phyloP scores from a whole-genome alignment of 768 basidiomycete genomes.

The Suillus lakei region DNA sequence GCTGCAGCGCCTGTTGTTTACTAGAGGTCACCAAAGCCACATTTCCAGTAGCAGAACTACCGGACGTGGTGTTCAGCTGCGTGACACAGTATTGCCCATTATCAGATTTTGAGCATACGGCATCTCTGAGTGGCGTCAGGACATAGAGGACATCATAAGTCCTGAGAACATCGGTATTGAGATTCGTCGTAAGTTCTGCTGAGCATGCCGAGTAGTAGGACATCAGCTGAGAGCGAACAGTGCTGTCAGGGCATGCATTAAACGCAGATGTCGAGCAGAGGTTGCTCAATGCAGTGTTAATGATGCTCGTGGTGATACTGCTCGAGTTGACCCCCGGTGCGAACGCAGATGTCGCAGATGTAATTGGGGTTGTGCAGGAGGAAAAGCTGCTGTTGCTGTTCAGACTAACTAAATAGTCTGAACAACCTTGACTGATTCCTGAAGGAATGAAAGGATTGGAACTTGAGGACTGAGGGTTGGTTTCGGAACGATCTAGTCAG shows the following conservation, averaged over 20 bases:
- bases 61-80: constrained; percentile 41
- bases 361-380: constrained; percentile 67
- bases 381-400: constrained; percentile 62
- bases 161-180: constrained; percentile 54
- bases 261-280: constrained; percentile 58
- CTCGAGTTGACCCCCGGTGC: constrained; percentile 47
- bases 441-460: constrained; percentile 67
- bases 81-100: constrained; percentile 71
- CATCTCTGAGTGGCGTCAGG: constrained; percentile 62
- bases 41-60: constrained; percentile 24
- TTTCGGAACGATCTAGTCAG: not conserved
- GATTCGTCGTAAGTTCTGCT: constrained; percentile 63
- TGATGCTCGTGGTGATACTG: constrained; percentile 43
- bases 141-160: constrained; percentile 85
- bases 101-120: constrained; percentile 81
- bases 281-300: constrained; percentile 54
- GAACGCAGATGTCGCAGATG: constrained; percentile 61
- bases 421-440: constrained; percentile 60
- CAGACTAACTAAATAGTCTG: constrained; percentile 60
- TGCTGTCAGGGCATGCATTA: constrained; percentile 56
- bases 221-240: constrained; percentile 65
- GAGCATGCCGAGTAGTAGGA: constrained; percentile 75
- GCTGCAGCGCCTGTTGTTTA: constrained; percentile 18
- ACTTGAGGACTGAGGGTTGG: constrained; percentile 24
- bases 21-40: constrained; percentile 20